Conservation (phyloP, 2,329 filamentous ascomycete species). For the Neonectria magnoliae region DNA sequence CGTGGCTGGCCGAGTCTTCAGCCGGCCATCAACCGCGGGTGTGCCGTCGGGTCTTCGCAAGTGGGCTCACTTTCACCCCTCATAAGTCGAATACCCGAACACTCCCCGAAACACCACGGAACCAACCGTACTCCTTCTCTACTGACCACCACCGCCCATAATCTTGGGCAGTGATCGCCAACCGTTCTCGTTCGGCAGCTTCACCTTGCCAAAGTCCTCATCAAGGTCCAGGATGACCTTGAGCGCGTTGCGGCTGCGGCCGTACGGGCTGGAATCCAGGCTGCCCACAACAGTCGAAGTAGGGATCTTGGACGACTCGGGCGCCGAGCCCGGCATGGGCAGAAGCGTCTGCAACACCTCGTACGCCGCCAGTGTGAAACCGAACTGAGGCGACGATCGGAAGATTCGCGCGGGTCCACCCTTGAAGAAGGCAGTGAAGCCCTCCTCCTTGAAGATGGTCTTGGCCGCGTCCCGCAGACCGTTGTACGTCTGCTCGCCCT, state of each 20-base stretch:
- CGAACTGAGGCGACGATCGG: constrained; percentile 95
- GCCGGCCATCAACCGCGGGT: constrained; percentile 33
- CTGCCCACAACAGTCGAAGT: constrained; percentile 54
- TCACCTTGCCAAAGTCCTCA: constrained; percentile 86
- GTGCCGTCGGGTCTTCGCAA: constrained; percentile 23
- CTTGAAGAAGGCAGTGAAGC: constrained; percentile 98
- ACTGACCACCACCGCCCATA: constrained; percentile 54
- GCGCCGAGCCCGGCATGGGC: constrained; percentile 73
- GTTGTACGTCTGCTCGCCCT: constrained; percentile 90
- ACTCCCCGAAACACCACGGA: constrained; percentile 30
- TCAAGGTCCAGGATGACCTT: constrained; percentile 97
- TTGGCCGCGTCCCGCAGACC: constrained; percentile 85
- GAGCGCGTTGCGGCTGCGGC: constrained; percentile 83
- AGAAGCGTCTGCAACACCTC: constrained; percentile 86
- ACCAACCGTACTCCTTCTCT: constrained; percentile 19
- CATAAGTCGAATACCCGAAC: constrained; percentile 36
- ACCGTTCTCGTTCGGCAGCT: constrained; percentile 63
- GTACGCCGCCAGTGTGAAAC: constrained; percentile 95
- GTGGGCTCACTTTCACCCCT: constrained; percentile 28
- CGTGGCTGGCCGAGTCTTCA: constrained; percentile 16
- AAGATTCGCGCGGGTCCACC: constrained; percentile 95
- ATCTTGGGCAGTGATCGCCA: constrained; percentile 64
- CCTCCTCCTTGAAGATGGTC: constrained; percentile 90
- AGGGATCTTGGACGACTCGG: constrained; percentile 62
- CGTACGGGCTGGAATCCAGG: constrained; percentile 60